Evolutionary conservation across 1,284 basidiomycete species (phyloP).

Genomic region (Leucoagaricus sp.): DNA sequence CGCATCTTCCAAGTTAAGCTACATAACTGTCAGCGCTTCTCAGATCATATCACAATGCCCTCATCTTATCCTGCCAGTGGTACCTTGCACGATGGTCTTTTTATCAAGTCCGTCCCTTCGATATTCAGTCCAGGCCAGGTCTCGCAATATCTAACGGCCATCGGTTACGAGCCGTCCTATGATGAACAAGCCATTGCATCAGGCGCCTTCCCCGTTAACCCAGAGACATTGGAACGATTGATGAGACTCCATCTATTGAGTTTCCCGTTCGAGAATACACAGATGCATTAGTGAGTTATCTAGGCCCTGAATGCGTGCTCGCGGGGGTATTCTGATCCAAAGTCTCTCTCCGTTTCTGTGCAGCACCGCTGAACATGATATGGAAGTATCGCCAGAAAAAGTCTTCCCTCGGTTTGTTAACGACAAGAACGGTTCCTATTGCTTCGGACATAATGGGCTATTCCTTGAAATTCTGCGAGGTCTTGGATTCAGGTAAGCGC

Average conservation of each 20-base stretch:
- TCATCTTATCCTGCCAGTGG: constrained; percentile 9
- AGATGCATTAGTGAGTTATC: constrained; percentile 39
- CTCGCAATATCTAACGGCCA: constrained; percentile 6
- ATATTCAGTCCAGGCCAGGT: constrained; percentile 12
- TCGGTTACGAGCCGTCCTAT: constrained; percentile 3
- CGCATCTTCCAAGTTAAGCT: no score
- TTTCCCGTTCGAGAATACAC: constrained; percentile 38
- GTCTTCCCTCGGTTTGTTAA: constrained; percentile 32
- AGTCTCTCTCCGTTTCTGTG: neutral
- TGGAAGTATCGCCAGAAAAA: constrained; percentile 32
- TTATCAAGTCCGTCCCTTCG: constrained; percentile 15
- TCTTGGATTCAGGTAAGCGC: constrained; percentile 34
- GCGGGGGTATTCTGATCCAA: neutral
- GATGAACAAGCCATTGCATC: constrained; percentile 15
- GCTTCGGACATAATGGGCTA: constrained; percentile 38
- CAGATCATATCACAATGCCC: no score
- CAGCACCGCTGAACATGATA: constrained; percentile 32
- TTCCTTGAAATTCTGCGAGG: constrained; percentile 38
- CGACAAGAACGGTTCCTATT: constrained; percentile 34
- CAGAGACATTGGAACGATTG: constrained; percentile 30
- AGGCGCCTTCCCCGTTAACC: constrained; percentile 24
- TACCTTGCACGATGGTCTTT: constrained; percentile 7
- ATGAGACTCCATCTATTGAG: constrained; percentile 29
- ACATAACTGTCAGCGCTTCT: no score
- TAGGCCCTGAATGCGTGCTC: neutral